These are phyloP conservation scores for Amaranthus palmeri DNA, from an alignment of 148 eudicot species.

Conservation along the genomic window DNA sequence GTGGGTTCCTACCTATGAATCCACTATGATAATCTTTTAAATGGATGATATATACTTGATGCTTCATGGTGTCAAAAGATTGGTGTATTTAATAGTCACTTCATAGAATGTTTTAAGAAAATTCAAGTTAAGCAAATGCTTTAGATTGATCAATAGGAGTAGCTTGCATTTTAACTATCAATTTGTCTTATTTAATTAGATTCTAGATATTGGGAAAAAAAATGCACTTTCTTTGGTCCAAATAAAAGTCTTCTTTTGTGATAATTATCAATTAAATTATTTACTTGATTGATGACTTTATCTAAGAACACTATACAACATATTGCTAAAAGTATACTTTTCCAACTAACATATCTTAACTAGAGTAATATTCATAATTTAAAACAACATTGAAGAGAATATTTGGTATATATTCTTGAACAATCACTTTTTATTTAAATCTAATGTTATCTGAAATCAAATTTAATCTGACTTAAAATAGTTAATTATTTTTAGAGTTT, in stretches of 20 bases:
- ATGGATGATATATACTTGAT: background rate
- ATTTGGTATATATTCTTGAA: slow-evolving; percentile 17
- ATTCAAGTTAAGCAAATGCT: background rate
- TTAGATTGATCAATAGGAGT: background rate
- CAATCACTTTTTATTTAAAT: background rate
- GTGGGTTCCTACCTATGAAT: slow-evolving; percentile 8
- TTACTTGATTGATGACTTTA: too few species aligned
- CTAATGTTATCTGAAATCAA: too few species aligned
- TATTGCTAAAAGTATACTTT: too few species aligned
- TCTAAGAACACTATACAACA: too few species aligned
- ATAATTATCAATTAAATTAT: too few species aligned
- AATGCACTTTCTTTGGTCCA: too few species aligned
- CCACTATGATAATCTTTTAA: slow-evolving; percentile 1
- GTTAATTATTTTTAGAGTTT: too few species aligned
- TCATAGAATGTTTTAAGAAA: background rate
- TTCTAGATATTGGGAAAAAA: too few species aligned
- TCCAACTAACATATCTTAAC: too few species aligned
- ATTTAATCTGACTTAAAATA: too few species aligned
- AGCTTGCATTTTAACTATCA: background rate
- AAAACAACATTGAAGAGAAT: background rate
- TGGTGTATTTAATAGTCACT: background rate
- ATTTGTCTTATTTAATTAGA: background rate
- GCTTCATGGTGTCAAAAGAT: background rate
- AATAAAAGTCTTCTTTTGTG: too few species aligned
- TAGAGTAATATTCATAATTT: too few species aligned